Evolutionary conservation across 139 green algal species (phyloP), one percentile per base, ranked within the genome.

Genomic region (Yamagishiella unicocca): DNA sequence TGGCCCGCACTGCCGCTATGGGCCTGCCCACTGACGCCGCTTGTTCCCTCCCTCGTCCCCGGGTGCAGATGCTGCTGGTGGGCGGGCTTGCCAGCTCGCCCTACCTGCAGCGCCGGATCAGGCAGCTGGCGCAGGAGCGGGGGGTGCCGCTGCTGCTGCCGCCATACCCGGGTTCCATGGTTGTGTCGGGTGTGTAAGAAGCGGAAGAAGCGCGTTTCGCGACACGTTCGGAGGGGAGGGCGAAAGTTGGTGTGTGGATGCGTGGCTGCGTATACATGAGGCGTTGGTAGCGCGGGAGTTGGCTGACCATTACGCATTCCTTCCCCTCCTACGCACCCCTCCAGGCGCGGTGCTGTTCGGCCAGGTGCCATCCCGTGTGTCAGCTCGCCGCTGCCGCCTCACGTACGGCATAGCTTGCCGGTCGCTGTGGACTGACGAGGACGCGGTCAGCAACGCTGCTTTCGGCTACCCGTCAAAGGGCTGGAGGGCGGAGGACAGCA

Each of bases 31-130:
- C n/a, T n/a, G n/a, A n/a, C n/a, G n/a, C n/a, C n/a, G n/a, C n/a
- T n/a, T n/a, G n/a, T n/a, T n/a, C n/a, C n/a, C n/a, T n/a, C n/a
- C n/a, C n/a, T n/a, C n/a, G n/a, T n/a, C n/a, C n/a, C n/a, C n/a
- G n/a, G n/a, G n/a, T 6, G 17, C 54, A 84, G 77, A 35, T 85
- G n/a, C 61, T 85, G 19, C 58, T 85, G 61, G n/a, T 33, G 61
- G 79, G 79, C 29, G 79, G 79, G 6, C 29, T 85, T 4, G 79
- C 40, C 62, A 76, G 45, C 29, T 76, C 61, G 21, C 17, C 31
- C 4, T 64, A 58, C 29, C 54, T 85, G 9, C 79, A 85, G 79
- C 27, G 31, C 4, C 40, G 79, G 31, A 42, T 76, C 17, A 24
- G 24, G 42, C 42, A 62, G 42, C 42, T 76, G 79, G 79, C 61